A percentile compares a stretch with the other conserved stretches of the same genome.
phyloP scores from a whole-genome alignment of 73 alveolate species.

The Symbiodinium pilosum region DNA sequence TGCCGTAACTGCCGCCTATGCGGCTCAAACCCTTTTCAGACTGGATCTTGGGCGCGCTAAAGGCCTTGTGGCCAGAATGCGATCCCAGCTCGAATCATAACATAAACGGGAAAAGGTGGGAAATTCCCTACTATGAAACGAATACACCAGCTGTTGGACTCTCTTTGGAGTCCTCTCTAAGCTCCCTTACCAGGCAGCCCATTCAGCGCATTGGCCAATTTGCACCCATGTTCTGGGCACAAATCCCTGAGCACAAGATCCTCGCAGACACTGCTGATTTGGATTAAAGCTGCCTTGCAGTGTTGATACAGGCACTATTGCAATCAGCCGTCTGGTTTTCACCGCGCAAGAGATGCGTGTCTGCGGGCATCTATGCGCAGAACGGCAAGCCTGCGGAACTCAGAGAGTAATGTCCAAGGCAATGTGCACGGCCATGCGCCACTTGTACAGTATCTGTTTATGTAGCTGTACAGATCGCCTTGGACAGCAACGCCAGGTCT shows the following conservation, averaged over 20 bases:
- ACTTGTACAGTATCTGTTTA: neutral
- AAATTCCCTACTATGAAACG: neutral
- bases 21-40: too few relatives aligned
- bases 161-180: conserved; percentile 10
- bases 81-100: neutral
- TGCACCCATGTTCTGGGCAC: neutral
- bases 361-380: neutral
- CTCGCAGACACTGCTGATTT: neutral
- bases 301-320: neutral
- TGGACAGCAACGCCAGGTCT: neutral
- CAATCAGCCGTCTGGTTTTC: too few relatives aligned
- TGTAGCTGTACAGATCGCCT: neutral
- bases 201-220: neutral
- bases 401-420: neutral
- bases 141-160: neutral
- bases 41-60: too few relatives aligned
- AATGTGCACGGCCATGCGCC: neutral
- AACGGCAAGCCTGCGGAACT: neutral
- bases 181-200: neutral
- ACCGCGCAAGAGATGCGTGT: too few relatives aligned
- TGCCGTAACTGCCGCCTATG: neutral
- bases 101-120: too few relatives aligned
- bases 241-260: neutral
- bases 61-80: neutral
- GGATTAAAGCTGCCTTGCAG: too few relatives aligned